Conservation (phyloP, 2,329 filamentous ascomycete genomes). For the Claviceps monticola region DNA sequence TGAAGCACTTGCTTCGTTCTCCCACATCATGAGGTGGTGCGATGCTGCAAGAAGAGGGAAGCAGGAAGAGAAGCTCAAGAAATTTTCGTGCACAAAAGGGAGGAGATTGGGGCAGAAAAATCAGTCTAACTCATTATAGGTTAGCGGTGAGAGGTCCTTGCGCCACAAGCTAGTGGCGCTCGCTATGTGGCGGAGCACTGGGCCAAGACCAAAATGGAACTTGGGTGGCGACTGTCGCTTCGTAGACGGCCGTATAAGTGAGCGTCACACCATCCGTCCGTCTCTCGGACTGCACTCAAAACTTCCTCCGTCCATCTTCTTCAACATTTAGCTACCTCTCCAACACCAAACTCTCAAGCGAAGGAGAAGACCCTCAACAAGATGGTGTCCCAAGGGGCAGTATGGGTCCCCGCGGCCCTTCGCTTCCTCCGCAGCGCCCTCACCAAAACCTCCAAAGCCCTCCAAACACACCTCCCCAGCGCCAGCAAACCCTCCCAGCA, state of each 20-base stretch:
- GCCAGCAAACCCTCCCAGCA: constrained; percentile 30
- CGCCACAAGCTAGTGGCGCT: neutral
- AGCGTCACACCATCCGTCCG: constrained; percentile 1
- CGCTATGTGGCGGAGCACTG: constrained; percentile 22
- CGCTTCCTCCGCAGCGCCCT: constrained; percentile 39
- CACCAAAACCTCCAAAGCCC: constrained; percentile 34
- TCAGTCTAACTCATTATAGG: neutral
- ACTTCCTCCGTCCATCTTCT: neutral
- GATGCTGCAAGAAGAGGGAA: neutral
- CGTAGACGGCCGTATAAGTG: constrained; percentile 10
- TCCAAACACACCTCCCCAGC: constrained; percentile 35
- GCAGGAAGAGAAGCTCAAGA: neutral
- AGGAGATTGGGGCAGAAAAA: constrained; percentile 1
- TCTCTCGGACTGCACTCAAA: neutral
- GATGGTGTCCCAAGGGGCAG: constrained; percentile 43
- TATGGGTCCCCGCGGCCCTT: constrained; percentile 43
- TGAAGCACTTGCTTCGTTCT: constrained; percentile 1
- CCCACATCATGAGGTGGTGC: neutral
- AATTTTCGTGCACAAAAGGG: constrained; percentile 2
- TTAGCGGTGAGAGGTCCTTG: neutral
- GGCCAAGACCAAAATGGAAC: constrained; percentile 11
- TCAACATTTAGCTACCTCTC: neutral
- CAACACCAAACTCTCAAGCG: neutral
- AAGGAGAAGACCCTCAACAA: constrained; percentile 11
- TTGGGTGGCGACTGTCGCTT: constrained; percentile 13